phyloP scores from a whole-genome alignment of 495 filamentous ascomycete genomes.

The Penicillium robsamsonii region DNA sequence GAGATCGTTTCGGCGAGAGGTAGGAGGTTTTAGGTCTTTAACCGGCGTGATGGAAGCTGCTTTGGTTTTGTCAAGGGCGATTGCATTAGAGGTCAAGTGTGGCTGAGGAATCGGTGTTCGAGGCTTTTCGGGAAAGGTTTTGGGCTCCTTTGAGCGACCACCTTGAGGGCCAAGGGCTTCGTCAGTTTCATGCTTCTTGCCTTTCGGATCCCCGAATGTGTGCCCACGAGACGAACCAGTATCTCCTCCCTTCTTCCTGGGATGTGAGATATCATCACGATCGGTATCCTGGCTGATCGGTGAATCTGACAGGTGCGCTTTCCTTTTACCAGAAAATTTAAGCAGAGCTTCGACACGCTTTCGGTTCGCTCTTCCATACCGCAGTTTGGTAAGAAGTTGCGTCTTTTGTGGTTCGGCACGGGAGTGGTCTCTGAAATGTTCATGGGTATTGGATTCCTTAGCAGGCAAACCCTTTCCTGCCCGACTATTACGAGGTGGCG shows the following conservation, averaged over 20 bases:
- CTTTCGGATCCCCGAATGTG: conserved; percentile 16
- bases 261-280: conserved; percentile 21
- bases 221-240: background rate
- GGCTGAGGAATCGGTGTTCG: conserved; percentile 22
- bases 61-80: conserved; percentile 31
- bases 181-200: conserved; percentile 21
- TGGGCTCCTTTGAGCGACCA: conserved; percentile 25
- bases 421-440: background rate
- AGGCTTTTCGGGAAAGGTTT: conserved; percentile 26
- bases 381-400: conserved; percentile 36
- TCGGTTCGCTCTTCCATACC: conserved; percentile 42
- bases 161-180: conserved; percentile 13
- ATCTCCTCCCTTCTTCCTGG: conserved; percentile 20
- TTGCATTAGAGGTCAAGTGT: conserved; percentile 9
- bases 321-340: conserved; percentile 45
- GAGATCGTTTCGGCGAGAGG: conserved; percentile 27
- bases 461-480: conserved; percentile 2
- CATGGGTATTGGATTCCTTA: conserved; percentile 14
- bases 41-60: conserved; percentile 26
- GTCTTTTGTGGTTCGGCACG: conserved; percentile 8
- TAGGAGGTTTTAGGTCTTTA: conserved; percentile 31
- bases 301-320: conserved; percentile 26
- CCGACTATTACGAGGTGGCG: conserved; percentile 15
- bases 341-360: conserved; percentile 45
- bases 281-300: conserved; percentile 26